Evolutionary conservation across 2,329 filamentous ascomycete species (phyloP), one percentile per base, ranked within the genome.

Genomic region (Lecanicillium sp.): DNA sequence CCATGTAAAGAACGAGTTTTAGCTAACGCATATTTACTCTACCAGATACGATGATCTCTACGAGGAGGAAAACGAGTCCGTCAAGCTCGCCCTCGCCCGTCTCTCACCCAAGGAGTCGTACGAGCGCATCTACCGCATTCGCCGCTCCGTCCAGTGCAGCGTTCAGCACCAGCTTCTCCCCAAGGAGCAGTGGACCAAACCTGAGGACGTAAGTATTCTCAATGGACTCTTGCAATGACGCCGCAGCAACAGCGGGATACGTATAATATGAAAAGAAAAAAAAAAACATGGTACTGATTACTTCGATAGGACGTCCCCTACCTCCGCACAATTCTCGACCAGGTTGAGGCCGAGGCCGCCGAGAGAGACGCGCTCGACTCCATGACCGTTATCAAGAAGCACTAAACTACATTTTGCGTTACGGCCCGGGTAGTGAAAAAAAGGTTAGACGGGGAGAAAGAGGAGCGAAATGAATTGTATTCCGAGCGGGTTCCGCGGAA

Each of bases 81-180:
- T 95, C 56, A 83, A 92, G 65, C 76, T 82, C 53, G 92, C 92
- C 47, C 77, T 98, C 58, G 85, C 85, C 76, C 87, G 92, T 62
- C 84, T 98, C 46, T 78, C 85, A 42, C 76, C 86, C 56, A 86
- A 94, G 73, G 86, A 92, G 62, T 76, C 82, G 56, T 96, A 96
- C 71, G 92, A 98, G 72, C 90, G 92, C 63, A 80, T 96, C 63
- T 98, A 88, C 82, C 89, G 92, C 59, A 79, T 98, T 66, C 86
- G 92, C 70, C 82, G 92, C 68, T 90, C 92, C 56, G 81, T 94
- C 68, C 92, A 98, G 70, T 70, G 68, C 63, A 76, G 71, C 54
- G 63, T 77, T 57, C 62, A 70, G 55, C 78, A 81, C 63, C 78
- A 79, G 67, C 65, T 81, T 45, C 70, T 82, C 40, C 74, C 78